Conservation (phyloP, 306 rosid genomes). For the Astragalus glycyphyllos region DNA sequence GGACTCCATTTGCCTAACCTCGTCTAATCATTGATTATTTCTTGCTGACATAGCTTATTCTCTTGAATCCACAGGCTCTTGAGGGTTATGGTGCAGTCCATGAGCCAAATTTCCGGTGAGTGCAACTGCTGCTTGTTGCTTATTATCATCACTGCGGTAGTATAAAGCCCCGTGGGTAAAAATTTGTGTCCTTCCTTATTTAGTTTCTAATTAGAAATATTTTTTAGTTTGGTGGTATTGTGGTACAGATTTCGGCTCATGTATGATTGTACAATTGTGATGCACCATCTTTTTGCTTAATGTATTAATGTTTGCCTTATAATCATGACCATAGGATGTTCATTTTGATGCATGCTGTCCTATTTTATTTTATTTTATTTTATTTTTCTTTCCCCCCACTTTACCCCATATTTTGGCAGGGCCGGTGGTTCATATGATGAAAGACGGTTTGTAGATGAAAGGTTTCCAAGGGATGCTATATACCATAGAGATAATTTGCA, state of each 20-base stretch:
- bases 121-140: slow-evolving; percentile 51
- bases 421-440: slow-evolving; percentile 81
- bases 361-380: slow-evolving; percentile 43
- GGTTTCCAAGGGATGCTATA: slow-evolving; percentile 72
- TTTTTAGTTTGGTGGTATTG: slow-evolving; percentile 22
- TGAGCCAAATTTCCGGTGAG: slow-evolving; percentile 97
- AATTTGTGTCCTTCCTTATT: not conserved
- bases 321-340: slow-evolving; percentile 5
- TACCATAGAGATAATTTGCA: slow-evolving; percentile 77
- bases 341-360: slow-evolving; percentile 39
- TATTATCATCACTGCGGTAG: slow-evolving; percentile 46
- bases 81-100: slow-evolving; percentile 91
- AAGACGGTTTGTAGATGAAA: slow-evolving; percentile 83
- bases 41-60: slow-evolving; percentile 99
- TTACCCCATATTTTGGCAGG: slow-evolving; percentile 64
- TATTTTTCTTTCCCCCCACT: slow-evolving; percentile 59
- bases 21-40: slow-evolving; percentile 80
- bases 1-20: slow-evolving; percentile 99
- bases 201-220: not conserved
- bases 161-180: slow-evolving; percentile 34
- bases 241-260: slow-evolving; percentile 2
- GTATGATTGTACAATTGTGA: slow-evolving; percentile 4
- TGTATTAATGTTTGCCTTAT: slow-evolving; percentile 34
- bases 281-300: slow-evolving; percentile 6
- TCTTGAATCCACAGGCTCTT: slow-evolving; percentile 99